These are phyloP conservation scores for Tolypocladium tropicale DNA, from an alignment of 2,329 filamentous ascomycete genomes.

Conservation along the genomic window DNA sequence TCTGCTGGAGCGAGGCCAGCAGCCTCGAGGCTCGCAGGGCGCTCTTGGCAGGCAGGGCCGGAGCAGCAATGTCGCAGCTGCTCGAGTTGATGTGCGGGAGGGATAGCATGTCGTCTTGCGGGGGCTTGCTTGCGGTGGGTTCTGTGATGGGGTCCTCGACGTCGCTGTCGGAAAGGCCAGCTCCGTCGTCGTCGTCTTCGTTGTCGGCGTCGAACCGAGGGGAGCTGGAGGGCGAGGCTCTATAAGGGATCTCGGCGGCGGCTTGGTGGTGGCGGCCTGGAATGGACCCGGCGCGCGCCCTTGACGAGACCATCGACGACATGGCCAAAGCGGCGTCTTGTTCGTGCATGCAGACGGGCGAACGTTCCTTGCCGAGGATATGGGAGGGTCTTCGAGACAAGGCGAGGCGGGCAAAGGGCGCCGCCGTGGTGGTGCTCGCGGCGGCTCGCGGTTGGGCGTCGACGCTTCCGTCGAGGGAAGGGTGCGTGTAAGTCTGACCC, in stretches of 20 bases:
- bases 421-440: background rate
- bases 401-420: background rate
- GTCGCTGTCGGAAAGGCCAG: background rate
- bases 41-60: constrained; percentile 41
- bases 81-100: constrained; percentile 11
- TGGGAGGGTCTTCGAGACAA: background rate
- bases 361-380: background rate
- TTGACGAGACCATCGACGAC: constrained; percentile 7
- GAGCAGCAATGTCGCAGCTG: constrained; percentile 16
- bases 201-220: background rate
- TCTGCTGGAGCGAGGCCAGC: constrained; percentile 20
- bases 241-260: constrained; percentile 7
- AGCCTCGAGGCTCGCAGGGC: constrained; percentile 35
- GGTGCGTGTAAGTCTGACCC: constrained; percentile 3
- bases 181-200: background rate
- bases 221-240: constrained; percentile 9
- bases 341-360: background rate
- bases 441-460: background rate
- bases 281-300: constrained; percentile 8
- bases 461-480: background rate
- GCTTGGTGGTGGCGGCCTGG: constrained; percentile 5
- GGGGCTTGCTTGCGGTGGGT: background rate
- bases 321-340: constrained; percentile 3
- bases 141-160: background rate
- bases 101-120: constrained; percentile 17